Evolutionary conservation across 1,284 basidiomycete species (phyloP), one percentile per base, ranked within the genome.

Genomic region (Boletus calvinii): DNA sequence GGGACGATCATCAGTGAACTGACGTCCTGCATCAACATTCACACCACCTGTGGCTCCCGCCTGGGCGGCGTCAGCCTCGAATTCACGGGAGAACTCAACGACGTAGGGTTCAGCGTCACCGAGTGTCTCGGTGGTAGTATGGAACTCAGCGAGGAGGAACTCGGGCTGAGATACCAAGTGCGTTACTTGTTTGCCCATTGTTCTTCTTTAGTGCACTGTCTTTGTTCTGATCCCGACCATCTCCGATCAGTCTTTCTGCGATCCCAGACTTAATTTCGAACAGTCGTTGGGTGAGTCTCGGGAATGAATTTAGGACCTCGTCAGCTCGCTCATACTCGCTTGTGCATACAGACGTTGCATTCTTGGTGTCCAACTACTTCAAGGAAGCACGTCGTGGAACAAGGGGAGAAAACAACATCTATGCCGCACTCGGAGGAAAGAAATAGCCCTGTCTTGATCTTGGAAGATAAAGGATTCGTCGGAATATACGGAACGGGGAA

Each of bases 11-110:
- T 98, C 52, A 80, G 80, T 48, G 96, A 99, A 70, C 80, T 99
- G 37, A 88, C 87, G 0, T 76, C 87, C 1, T 91, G 87, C 53
- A 79, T 98, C 57, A 78, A 81, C 20, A 93, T 98, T 55, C 95
- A 98, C 68, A 71, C 80, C 6, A 74, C 78, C 38, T 80, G 80
- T 58, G 75, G 75, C 15, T 94, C 92, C 6, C 81, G 85, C 34
- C 77, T 98, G 1, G 89, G 88, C n/a, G 96, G 96, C n/a, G 90
- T 98, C 18, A 94, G 93, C 67, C 83, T 99, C 38, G 96, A 99
- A 72, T 88, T 99, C 66, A 99, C 96, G 0, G 96, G 95, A 15
- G 96, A 99, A 69, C 76, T 97, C 48, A 93, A 92, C 58, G 90
- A 92, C 9, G 87, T 95, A 51, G 95, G 95, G 1, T 94, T 89